Evolutionary conservation across 257 asterid species (phyloP).

Genomic region (Cinchona pubescens): DNA sequence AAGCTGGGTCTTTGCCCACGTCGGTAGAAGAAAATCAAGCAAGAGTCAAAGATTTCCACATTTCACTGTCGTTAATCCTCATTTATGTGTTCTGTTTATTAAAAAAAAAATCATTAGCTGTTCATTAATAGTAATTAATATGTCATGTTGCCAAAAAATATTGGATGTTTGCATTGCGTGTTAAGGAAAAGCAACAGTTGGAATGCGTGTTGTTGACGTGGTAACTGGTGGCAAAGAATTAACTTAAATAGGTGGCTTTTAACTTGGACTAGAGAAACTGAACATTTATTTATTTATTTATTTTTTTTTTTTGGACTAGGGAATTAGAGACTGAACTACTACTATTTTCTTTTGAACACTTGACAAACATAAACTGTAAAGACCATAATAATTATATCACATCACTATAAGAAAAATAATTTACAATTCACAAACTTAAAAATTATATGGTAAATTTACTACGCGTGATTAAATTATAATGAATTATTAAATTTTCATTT

Average conservation of each 20-base stretch:
- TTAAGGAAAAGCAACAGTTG: slow-evolving; percentile 16
- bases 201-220: slow-evolving; percentile 31
- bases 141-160: background rate
- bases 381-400: no score
- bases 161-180: slow-evolving; percentile 10
- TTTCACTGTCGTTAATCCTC: background rate
- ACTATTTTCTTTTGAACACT: background rate
- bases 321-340: no score
- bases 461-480: no score
- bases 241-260: background rate
- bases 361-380: background rate
- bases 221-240: slow-evolving; percentile 9
- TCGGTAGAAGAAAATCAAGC: slow-evolving; percentile 34
- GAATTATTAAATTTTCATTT: no score
- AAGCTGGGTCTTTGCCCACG: slow-evolving; percentile 39
- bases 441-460: no score
- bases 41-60: slow-evolving; percentile 37
- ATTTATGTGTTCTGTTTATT: background rate
- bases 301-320: background rate
- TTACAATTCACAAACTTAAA: no score
- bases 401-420: no score
- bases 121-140: background rate
- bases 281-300: no score
- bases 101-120: background rate
- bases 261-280: background rate